Base-by-base conservation (phyloP, 2,329 filamentous ascomycete genomes). In the Colletotrichum sp. region DNA sequence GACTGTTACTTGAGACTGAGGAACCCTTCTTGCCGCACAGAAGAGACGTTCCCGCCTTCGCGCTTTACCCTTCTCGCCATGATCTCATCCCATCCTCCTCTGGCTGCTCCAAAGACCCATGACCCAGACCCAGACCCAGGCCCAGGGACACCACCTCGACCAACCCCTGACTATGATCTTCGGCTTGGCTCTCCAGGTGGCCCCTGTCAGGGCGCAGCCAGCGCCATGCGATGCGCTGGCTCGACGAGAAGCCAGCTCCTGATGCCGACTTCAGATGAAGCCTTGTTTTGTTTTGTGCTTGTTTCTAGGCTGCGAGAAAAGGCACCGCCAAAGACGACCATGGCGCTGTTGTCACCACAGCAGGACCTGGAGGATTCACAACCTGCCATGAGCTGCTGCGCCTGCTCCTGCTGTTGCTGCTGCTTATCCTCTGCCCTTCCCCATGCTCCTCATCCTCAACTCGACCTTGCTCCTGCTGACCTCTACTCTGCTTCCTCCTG, bases 221-320 rank as follows among this genome's bases (percentile, higher is more conserved):
- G 43, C 59, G 36, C 34, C 71, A 24, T 32, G 52, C 52, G 59
- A 48, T 74, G 71, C 57, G 72, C 71, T 76, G 71, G 74, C 74
- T 76, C 59, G 71, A 61, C 71, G 48, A 74, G 66, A 66, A 61
- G 26, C 34, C 71, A 74, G 60, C 60, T 66, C 71, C 59, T 71
- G 60, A 30, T 71, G 30, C 36, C 65, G n/a, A 74, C 74, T 55
- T 71, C 71, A 75, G 74, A 75, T 73, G 71, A 71, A 71, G 74
- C 36, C 74, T 71, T 66, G 71, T 75, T 71, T 71, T 74, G 71
- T 76, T 76, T 75, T 76, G 71, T 71, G 65, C 65, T 52, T 60
- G 74, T 76, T 76, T 76, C 70, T 39, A 63, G 68, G 28, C 61
- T 72, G 68, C 61, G 61, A 75, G 68, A 43, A 36, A 73, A 21